Evolutionary conservation across 352 stramenopile species (phyloP).

Genomic region (Phytophthora podocarpi): DNA sequence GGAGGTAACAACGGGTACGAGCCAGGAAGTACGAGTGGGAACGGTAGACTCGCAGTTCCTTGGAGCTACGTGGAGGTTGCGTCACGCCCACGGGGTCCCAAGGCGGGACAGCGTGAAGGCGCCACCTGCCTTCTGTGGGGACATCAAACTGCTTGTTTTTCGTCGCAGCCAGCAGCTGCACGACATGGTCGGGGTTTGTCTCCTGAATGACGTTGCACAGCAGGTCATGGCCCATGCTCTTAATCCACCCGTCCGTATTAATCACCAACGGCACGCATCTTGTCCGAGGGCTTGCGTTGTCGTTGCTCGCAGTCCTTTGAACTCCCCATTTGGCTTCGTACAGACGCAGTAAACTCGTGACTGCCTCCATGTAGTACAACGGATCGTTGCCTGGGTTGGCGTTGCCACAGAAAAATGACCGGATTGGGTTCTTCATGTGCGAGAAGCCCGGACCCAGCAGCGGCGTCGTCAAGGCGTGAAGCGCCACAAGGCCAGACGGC

Average conservation of each 20-base stretch:
- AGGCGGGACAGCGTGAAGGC: slow-evolving; percentile 59
- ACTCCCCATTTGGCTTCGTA: slow-evolving; percentile 62
- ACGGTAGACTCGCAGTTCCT: slow-evolving; percentile 83
- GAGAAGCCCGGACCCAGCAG: slow-evolving; percentile 92
- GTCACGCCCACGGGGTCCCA: slow-evolving; percentile 71
- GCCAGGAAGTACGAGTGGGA: slow-evolving; percentile 84
- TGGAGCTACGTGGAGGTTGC: slow-evolving; percentile 75
- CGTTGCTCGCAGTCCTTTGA: background rate
- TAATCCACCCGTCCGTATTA: slow-evolving; percentile 98
- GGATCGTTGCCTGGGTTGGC: slow-evolving; percentile 79
- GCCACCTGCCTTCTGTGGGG: slow-evolving; percentile 54
- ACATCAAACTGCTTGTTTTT: slow-evolving; percentile 89
- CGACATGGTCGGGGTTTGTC: slow-evolving; percentile 88
- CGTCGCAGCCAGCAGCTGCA: slow-evolving; percentile 92
- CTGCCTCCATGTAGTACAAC: slow-evolving; percentile 73
- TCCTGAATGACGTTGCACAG: slow-evolving; percentile 91
- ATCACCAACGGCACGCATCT: slow-evolving; percentile 89
- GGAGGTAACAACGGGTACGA: slow-evolving; percentile 34
- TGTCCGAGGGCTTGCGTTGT: slow-evolving; percentile 8
- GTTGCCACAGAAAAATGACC: slow-evolving; percentile 78
- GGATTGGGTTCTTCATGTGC: slow-evolving; percentile 85
- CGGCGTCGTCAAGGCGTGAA: slow-evolving; percentile 89
- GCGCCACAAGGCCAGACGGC: slow-evolving; percentile 91
- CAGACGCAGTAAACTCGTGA: slow-evolving; percentile 71
- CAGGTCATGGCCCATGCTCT: slow-evolving; percentile 96